phyloP scores from a whole-genome alignment of 2,329 filamentous ascomycete species.

The Akanthomyces muscarius region DNA sequence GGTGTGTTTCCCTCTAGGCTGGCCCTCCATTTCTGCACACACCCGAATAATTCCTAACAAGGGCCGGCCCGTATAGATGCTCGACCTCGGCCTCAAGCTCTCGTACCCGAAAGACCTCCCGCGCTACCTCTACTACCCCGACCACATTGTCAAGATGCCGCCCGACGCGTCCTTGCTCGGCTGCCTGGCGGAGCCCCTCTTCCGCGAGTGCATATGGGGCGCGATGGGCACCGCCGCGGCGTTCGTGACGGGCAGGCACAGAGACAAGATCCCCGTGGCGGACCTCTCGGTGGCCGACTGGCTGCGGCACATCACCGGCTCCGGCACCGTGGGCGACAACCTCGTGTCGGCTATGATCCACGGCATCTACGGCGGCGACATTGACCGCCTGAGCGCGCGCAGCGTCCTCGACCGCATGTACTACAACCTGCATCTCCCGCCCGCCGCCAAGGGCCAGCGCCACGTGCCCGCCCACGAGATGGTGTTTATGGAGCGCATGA shows the following conservation, averaged over 20 bases:
- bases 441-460: constrained; percentile 33
- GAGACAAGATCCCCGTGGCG: not conserved
- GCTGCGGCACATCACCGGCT: constrained; percentile 30
- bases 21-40: too few species aligned
- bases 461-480: constrained; percentile 31
- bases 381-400: constrained; percentile 72
- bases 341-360: constrained; percentile 72
- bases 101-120: constrained; percentile 42
- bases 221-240: constrained; percentile 18
- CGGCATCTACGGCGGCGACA: constrained; percentile 89
- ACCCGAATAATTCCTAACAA: not conserved
- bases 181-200: constrained; percentile 31
- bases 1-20: constrained; percentile 43
- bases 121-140: constrained; percentile 84
- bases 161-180: constrained; percentile 26
- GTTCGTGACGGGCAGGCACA: not conserved
- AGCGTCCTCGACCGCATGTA: constrained; percentile 43
- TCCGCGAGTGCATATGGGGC: constrained; percentile 29
- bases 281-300: constrained; percentile 37
- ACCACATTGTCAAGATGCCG: constrained; percentile 51
- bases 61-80: constrained; percentile 23
- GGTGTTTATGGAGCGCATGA: constrained; percentile 27
- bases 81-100: constrained; percentile 40
- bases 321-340: constrained; percentile 57
- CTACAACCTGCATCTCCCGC: constrained; percentile 29